These are phyloP conservation scores for Sphaerulina vaccinii DNA, from an alignment of 2,329 filamentous ascomycete genomes.

Conservation along the genomic window DNA sequence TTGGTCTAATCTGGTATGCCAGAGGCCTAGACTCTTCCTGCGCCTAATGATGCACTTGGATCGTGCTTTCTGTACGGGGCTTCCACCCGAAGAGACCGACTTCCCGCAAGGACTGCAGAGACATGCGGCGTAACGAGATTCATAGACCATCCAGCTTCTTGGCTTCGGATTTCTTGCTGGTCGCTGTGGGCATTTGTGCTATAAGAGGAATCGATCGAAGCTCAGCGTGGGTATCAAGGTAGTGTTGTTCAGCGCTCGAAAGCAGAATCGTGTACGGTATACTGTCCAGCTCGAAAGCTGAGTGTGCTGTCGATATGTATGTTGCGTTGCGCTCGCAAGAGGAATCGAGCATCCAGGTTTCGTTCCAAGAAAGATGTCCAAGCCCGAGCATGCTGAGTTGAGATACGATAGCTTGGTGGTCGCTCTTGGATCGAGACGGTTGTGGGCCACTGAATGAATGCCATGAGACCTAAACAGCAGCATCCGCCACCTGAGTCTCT, in stretches of 20 bases:
- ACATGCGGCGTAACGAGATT: not conserved
- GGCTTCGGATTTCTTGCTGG: too few species aligned
- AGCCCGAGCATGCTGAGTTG: too few species aligned
- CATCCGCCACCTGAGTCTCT: slow-evolving; percentile 35
- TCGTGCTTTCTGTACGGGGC: not conserved
- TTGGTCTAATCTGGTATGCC: not conserved
- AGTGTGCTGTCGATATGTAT: too few species aligned
- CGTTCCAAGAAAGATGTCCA: too few species aligned
- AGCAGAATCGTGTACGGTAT: too few species aligned
- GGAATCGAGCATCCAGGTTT: too few species aligned
- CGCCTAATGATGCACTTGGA: not conserved
- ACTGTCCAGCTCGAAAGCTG: too few species aligned
- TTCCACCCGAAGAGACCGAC: not conserved
- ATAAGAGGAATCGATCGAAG: too few species aligned
- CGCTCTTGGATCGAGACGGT: not conserved
- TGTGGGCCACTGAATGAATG: not conserved
- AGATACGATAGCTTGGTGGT: not conserved
- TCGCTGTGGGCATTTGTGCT: too few species aligned
- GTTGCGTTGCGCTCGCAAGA: too few species aligned
- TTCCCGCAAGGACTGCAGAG: not conserved
- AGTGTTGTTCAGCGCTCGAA: too few species aligned
- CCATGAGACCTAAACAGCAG: not conserved
- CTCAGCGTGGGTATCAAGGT: too few species aligned
- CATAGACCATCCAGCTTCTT: not conserved
- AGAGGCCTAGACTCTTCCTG: not conserved